A percentile compares a stretch with the other conserved stretches of the same genome.
Conservation (phyloP, 805 yeast genomes). For the Metschnikowia proteae region DNA sequence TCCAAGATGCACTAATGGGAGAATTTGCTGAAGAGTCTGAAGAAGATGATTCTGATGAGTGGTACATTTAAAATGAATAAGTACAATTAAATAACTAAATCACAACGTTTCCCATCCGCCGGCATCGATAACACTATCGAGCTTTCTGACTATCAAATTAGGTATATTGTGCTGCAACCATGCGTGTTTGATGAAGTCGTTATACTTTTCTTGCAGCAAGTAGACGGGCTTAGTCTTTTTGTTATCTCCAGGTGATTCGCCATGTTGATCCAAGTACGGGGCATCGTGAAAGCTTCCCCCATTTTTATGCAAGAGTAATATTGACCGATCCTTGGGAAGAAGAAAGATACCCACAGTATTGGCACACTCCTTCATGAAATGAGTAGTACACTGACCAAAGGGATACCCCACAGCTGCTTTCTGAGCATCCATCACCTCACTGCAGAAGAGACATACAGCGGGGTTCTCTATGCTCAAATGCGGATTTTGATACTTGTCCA, state of each 20-base stretch:
- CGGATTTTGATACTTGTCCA: conserved; percentile 39
- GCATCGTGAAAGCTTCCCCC: conserved; percentile 82
- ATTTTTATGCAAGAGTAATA: conserved; percentile 62
- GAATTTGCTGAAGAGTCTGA: not conserved
- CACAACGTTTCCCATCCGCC: conserved; percentile 95
- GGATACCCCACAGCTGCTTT: conserved; percentile 49
- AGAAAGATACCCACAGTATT: conserved; percentile 68
- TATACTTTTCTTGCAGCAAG: conserved; percentile 59
- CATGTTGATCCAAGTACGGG: conserved; percentile 83
- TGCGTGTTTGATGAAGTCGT: conserved; percentile 57
- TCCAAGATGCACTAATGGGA: conserved; percentile 1
- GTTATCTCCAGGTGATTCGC: conserved; percentile 74
- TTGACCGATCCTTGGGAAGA: conserved; percentile 62
- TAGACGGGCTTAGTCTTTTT: conserved; percentile 71
- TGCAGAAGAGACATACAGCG: conserved; percentile 85
- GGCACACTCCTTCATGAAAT: conserved; percentile 58
- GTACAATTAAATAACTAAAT: conserved; percentile 4
- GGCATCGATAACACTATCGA: conserved; percentile 74
- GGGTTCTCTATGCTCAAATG: conserved; percentile 55
- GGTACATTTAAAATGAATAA: not conserved
- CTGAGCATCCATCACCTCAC: conserved; percentile 64
- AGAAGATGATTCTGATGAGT: conserved; percentile 9
- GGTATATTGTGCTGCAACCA: conserved; percentile 81
- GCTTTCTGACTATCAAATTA: conserved; percentile 69
- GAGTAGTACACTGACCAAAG: conserved; percentile 79